phyloP scores from a whole-genome alignment of 2,329 filamentous ascomycete species.

The Tolypocladium guangdongense region DNA sequence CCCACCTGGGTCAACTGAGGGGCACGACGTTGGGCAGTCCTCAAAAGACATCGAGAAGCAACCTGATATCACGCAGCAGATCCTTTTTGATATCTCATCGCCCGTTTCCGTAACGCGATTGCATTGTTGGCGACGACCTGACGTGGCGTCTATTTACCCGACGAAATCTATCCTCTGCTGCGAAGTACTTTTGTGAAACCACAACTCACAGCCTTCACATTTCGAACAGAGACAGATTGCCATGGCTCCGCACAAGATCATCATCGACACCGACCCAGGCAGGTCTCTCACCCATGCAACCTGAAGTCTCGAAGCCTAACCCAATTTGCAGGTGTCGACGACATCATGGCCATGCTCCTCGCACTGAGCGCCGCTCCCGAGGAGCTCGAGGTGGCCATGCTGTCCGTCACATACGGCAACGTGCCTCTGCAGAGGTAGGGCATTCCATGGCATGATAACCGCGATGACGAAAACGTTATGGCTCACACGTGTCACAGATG shows the following conservation, averaged over 20 bases:
- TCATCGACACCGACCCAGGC: slow-evolving; percentile 94
- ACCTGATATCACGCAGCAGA: neutral
- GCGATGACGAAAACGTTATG: neutral
- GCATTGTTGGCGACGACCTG: neutral
- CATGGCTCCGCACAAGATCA: slow-evolving; percentile 67
- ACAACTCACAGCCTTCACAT: neutral
- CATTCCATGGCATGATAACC: neutral
- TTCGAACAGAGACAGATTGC: neutral
- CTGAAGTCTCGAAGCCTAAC: neutral
- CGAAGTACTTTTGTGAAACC: neutral
- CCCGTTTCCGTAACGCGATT: neutral
- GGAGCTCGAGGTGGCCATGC: slow-evolving; percentile 73
- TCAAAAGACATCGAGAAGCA: neutral
- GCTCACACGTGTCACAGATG: slow-evolving; percentile 42
- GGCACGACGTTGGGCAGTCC: neutral
- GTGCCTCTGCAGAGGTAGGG: slow-evolving; percentile 70
- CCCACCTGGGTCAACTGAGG: neutral
- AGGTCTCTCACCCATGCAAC: slow-evolving; percentile 11
- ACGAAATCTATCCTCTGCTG: neutral
- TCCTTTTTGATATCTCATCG: neutral
- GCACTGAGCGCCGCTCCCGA: slow-evolving; percentile 72
- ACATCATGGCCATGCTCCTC: slow-evolving; percentile 78
- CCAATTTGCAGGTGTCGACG: slow-evolving; percentile 58
- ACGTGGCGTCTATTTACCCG: neutral
- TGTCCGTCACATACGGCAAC: slow-evolving; percentile 91